phyloP scores from a whole-genome alignment of 306 rosid species.

The Gleditsia sinensis region DNA sequence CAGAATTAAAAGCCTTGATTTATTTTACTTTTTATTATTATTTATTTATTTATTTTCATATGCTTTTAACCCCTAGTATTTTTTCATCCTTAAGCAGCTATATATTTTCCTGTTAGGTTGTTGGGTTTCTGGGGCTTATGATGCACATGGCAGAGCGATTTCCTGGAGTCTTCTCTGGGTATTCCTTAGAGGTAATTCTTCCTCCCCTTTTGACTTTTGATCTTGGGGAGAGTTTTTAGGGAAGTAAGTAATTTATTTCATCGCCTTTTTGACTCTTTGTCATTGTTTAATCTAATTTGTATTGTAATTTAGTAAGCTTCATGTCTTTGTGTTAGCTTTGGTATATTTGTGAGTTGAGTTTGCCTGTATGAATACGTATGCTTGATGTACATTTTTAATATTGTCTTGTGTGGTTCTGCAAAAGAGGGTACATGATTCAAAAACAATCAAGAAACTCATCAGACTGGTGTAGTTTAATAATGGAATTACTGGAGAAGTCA shows the following conservation, averaged over 20 bases:
- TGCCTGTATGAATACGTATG: background rate
- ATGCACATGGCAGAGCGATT: conserved; percentile 86
- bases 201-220: conserved; percentile 23
- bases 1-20: conserved; percentile 19
- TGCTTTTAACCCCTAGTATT: background rate
- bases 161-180: conserved; percentile 89
- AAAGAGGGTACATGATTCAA: background rate
- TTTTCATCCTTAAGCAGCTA: conserved; percentile 33
- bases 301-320: background rate
- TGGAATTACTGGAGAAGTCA: background rate
- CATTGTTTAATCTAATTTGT: background rate
- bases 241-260: background rate
- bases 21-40: background rate
- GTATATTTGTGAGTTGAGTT: too few relatives aligned
- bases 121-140: conserved; percentile 90
- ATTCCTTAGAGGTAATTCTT: conserved; percentile 69
- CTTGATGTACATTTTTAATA: background rate
- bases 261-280: background rate
- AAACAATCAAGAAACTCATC: background rate
- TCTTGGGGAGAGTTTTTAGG: background rate
- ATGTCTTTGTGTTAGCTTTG: background rate
- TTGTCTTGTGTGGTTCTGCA: background rate
- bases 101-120: conserved; percentile 54
- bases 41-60: too few relatives aligned
- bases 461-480: background rate